Evolutionary conservation across 805 yeast genomes (phyloP).

Genomic region (Lachancea kluyveri): DNA sequence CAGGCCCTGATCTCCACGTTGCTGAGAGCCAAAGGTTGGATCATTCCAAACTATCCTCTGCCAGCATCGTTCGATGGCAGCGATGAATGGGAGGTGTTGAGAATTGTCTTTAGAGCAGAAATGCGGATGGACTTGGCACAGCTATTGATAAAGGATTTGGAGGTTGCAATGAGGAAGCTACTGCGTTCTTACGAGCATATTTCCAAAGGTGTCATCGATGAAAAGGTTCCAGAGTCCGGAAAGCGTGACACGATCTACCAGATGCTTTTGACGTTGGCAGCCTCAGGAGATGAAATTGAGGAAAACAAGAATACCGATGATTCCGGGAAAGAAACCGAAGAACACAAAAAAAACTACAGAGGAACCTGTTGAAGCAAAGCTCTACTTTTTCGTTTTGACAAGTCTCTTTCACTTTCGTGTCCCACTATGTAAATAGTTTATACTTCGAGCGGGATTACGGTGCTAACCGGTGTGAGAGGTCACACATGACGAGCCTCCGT

Average conservation of each 20-base stretch:
- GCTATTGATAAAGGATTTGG: constrained; percentile 29
- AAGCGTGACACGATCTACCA: constrained; percentile 16
- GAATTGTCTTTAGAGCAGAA: constrained; percentile 77
- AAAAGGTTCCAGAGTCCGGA: constrained; percentile 5
- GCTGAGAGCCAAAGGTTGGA: constrained; percentile 76
- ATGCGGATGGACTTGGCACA: constrained; percentile 38
- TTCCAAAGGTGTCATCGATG: constrained; percentile 4
- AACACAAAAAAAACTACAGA: constrained; percentile 22
- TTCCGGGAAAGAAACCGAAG: constrained; percentile 8
- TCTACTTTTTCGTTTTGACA: too few relatives aligned
- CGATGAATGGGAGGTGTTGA: constrained; percentile 58
- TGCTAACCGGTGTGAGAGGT: too few relatives aligned
- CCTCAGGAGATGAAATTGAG: constrained; percentile 13
- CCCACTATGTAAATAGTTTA: too few relatives aligned
- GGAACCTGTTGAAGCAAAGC: constrained; percentile 25
- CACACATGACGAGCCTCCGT: too few relatives aligned
- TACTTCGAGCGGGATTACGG: too few relatives aligned
- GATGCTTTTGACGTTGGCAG: constrained; percentile 21
- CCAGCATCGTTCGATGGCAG: constrained; percentile 46
- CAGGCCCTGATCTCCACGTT: constrained; percentile 68
- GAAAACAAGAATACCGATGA: constrained; percentile 7
- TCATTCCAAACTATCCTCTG: constrained; percentile 82
- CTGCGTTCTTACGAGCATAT: constrained; percentile 13
- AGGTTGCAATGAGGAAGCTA: constrained; percentile 16
- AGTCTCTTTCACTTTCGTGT: too few relatives aligned